Percentiles rank a stretch among this genome's conserved stretches.
phyloP scores from a whole-genome alignment of 2,329 filamentous ascomycete genomes.

The Catunica adiposa region DNA sequence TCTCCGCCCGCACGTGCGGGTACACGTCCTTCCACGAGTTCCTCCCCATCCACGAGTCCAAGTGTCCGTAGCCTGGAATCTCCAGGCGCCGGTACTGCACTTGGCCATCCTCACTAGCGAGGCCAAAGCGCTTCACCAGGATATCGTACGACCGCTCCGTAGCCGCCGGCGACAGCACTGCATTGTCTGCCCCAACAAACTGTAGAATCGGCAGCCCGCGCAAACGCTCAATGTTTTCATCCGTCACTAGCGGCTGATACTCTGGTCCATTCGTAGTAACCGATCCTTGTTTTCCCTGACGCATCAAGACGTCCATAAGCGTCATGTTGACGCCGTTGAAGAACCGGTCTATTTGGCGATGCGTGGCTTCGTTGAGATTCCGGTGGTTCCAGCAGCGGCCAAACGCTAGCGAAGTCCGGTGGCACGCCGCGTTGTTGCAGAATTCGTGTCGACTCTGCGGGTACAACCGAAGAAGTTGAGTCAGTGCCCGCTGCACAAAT shows the following conservation, averaged over 20 bases:
- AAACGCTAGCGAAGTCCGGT: slow-evolving; percentile 42
- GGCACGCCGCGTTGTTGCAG: slow-evolving; percentile 45
- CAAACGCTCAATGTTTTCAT: slow-evolving; percentile 33
- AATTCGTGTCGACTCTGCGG: slow-evolving; percentile 38
- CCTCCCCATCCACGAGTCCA: slow-evolving; percentile 47
- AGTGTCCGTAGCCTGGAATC: slow-evolving; percentile 41
- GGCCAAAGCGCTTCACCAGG: slow-evolving; percentile 35
- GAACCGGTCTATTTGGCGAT: slow-evolving; percentile 43
- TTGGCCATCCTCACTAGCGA: slow-evolving; percentile 19
- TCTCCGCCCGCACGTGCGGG: slow-evolving; percentile 36
- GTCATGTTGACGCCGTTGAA: slow-evolving; percentile 47
- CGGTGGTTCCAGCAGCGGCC: slow-evolving; percentile 47
- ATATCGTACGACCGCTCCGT: slow-evolving; percentile 38
- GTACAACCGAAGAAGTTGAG: slow-evolving; percentile 41
- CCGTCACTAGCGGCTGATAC: slow-evolving; percentile 31
- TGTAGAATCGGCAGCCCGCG: slow-evolving; percentile 37
- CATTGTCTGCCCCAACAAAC: slow-evolving; percentile 39
- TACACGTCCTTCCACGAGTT: slow-evolving; percentile 43
- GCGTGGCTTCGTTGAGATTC: slow-evolving; percentile 50
- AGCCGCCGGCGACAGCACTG: slow-evolving; percentile 35
- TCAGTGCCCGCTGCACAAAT: slow-evolving; percentile 32
- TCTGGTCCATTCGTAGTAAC: slow-evolving; percentile 36
- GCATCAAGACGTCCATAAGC: slow-evolving; percentile 38
- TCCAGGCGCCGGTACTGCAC: slow-evolving; percentile 35
- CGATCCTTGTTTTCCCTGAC: slow-evolving; percentile 33